These are phyloP conservation scores for Debaryomyces prosopidis DNA, from an alignment of 805 yeast genomes.

Conservation along the genomic window DNA sequence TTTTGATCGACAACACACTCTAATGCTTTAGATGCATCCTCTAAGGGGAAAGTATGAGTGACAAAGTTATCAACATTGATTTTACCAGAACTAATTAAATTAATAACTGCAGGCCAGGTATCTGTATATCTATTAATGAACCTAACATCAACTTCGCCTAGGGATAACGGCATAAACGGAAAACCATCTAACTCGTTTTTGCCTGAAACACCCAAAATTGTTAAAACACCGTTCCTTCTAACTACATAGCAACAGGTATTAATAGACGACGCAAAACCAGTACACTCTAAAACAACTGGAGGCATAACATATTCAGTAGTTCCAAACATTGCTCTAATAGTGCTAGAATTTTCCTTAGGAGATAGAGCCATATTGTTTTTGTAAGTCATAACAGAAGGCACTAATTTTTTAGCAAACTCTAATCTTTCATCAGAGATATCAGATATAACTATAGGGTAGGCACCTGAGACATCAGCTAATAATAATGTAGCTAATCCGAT, in stretches of 20 bases:
- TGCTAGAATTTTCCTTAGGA: conserved; percentile 38
- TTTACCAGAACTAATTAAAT: conserved; percentile 9
- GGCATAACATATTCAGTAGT: conserved; percentile 22
- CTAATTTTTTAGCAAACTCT: conserved; percentile 18
- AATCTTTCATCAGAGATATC: conserved; percentile 25
- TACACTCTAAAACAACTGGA: conserved; percentile 23
- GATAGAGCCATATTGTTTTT: conserved; percentile 33
- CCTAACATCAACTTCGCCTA: conserved; percentile 18
- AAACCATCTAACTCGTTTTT: conserved; percentile 15
- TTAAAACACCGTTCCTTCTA: conserved; percentile 16
- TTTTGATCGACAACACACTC: conserved; percentile 23
- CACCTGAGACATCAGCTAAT: conserved; percentile 22
- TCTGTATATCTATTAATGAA: conserved; percentile 19
- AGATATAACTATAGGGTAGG: conserved; percentile 19
- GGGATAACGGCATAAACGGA: conserved; percentile 17
- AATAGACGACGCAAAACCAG: conserved; percentile 21
- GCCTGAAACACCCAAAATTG: conserved; percentile 20
- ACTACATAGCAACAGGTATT: conserved; percentile 15
- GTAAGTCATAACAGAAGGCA: conserved; percentile 47
- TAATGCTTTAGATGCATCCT: conserved; percentile 20
- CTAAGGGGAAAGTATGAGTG: conserved; percentile 19
- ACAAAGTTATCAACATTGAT: conserved; percentile 16
- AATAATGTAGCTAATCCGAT: conserved; percentile 24
- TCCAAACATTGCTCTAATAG: conserved; percentile 37
- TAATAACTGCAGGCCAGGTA: conserved; percentile 15